A percentile compares a stretch with the other conserved stretches of the same genome.
Conservation (phyloP, 2,329 filamentous ascomycete genomes). For the Penicillium sp. region DNA sequence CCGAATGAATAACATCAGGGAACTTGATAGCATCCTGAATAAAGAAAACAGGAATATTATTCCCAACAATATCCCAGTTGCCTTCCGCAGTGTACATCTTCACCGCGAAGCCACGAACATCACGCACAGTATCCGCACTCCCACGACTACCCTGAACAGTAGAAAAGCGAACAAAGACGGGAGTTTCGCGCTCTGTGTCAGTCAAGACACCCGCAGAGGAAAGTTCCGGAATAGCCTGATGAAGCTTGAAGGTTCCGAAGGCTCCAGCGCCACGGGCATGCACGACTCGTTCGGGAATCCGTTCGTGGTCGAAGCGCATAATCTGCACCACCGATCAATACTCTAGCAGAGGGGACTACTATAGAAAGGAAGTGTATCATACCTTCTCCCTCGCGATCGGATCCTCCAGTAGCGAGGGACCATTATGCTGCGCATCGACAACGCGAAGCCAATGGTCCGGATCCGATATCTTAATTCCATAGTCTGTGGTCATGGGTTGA, state of each 20-base stretch:
- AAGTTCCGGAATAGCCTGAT: too few species aligned
- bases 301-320: slow-evolving; percentile 67
- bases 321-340: too few species aligned
- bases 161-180: slow-evolving; percentile 64
- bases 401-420: slow-evolving; percentile 64
- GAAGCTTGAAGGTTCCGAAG: slow-evolving; percentile 53
- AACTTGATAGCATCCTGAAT: slow-evolving; percentile 37
- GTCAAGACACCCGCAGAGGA: slow-evolving; percentile 60
- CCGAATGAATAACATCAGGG: slow-evolving; percentile 35
- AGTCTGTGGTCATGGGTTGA: slow-evolving; percentile 63
- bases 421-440: slow-evolving; percentile 53
- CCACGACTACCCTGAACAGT: slow-evolving; percentile 67
- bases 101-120: slow-evolving; percentile 69
- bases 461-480: slow-evolving; percentile 62
- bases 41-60: slow-evolving; percentile 37
- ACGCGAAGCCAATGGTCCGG: slow-evolving; percentile 70
- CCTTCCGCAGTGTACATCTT: slow-evolving; percentile 72
- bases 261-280: slow-evolving; percentile 59
- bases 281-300: slow-evolving; percentile 62
- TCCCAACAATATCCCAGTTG: slow-evolving; percentile 51
- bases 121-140: slow-evolving; percentile 69
- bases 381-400: slow-evolving; percentile 65
- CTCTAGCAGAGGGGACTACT: too few species aligned
- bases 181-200: slow-evolving; percentile 58
- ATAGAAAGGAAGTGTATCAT: too few species aligned